Percentiles rank a stretch among this genome's conserved stretches.
Evolutionary conservation across 352 stramenopile species (phyloP).

Genomic region (Pythium diclinum): DNA sequence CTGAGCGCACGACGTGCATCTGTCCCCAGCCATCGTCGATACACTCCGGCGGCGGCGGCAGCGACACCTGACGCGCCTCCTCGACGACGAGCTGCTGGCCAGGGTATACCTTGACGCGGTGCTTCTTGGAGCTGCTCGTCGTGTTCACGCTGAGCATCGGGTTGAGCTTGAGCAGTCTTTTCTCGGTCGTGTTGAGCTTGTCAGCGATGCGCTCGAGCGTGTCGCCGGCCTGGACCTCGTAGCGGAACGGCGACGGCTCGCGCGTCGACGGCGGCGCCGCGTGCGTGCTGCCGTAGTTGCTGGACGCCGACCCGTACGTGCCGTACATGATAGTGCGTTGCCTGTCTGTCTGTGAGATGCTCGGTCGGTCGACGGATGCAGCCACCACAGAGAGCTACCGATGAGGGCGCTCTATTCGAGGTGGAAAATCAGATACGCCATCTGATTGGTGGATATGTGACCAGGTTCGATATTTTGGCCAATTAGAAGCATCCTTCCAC

Average conservation of each 20-base stretch:
- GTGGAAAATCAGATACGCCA: not conserved
- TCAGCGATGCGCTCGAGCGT: conserved; percentile 58
- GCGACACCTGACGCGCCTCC: conserved; percentile 57
- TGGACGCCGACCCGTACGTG: conserved; percentile 18
- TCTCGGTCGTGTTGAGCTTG: conserved; percentile 62
- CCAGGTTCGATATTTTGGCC: not conserved
- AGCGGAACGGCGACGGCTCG: conserved; percentile 63
- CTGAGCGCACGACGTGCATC: conserved; percentile 74
- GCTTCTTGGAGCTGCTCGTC: conserved; percentile 27
- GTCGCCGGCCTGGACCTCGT: conserved; percentile 62
- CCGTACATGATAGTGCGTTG: conserved; percentile 19
- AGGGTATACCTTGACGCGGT: conserved; percentile 56
- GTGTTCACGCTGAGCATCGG: conserved; percentile 41
- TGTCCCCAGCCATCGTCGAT: conserved; percentile 85
- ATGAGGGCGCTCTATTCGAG: not conserved
- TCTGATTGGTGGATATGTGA: not conserved
- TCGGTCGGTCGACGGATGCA: not conserved
- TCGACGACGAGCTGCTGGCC: conserved; percentile 79
- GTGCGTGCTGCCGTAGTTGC: conserved; percentile 26
- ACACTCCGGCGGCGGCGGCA: conserved; percentile 68
- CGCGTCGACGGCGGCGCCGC: conserved; percentile 25
- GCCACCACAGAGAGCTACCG: not conserved
- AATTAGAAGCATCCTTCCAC: not conserved
- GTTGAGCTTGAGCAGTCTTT: conserved; percentile 60
- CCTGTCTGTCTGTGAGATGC: not conserved